Evolutionary conservation across 441 rosid genomes (phyloP), one percentile per base, ranked within the genome.

Genomic region (Kokia cookei): DNA sequence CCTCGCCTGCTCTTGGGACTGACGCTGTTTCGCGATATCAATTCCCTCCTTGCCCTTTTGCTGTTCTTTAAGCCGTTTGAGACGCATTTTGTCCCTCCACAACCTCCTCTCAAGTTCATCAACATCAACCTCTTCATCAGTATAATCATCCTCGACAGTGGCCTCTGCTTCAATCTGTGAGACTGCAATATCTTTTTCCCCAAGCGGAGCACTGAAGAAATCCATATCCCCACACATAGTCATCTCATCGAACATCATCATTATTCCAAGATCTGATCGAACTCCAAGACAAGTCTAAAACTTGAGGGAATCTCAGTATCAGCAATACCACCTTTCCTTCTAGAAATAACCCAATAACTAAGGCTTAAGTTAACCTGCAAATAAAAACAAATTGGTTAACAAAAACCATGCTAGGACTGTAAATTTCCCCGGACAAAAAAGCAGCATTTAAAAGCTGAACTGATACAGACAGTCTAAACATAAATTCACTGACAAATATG

Each of bases 1-100:
- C 83, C 98, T 78, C 0, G 98, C 98, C 79, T 96, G 98, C 78
- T 96, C 99, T 79, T 93, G 99, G 5, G 98, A 93, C 76, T 93
- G 98, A 3, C 89, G 79, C 83, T 92, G 97, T 85, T 90, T 95
- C 0, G 83, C 89, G 5, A 82, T 77, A 68, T 92, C 97, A 5
- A 78, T 63, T 22, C 62, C 90, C 59, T 86, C 94, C 79, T 87
- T 89, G 27, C 86, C 72, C 72, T 83, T 93, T 71, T 40, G 77
- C 75, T 86, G 91, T 43, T 89, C 97, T 84, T 86, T 93, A 43
- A 87, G 87, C 82, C 82, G 76, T 75, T 84, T 95, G 29, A 86
- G 71, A 75, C 91, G 97, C 86, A 87, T 77, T 22, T 86, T 87
- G 84, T 90, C 86, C 83, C 78, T 88, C 98, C 97, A 93, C 86